Conservation (phyloP, 1,284 basidiomycete species). For the Clitocybe nebularis region DNA sequence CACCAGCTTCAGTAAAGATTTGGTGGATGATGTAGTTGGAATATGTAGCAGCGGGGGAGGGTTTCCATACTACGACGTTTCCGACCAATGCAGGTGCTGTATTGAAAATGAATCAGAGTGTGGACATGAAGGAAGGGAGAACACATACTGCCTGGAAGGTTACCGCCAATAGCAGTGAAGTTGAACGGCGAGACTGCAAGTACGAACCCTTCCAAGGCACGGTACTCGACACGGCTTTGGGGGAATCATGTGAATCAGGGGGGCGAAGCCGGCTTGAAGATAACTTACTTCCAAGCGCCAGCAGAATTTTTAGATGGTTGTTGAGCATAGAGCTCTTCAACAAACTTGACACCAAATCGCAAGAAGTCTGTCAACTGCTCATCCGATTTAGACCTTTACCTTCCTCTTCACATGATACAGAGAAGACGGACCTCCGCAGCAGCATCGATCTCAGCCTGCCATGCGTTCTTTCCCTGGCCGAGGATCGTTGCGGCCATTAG, state of each 20-base stretch:
- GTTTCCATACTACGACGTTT: conserved; percentile 97
- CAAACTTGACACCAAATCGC: conserved; percentile 95
- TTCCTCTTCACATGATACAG: no score
- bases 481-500: conserved; percentile 97
- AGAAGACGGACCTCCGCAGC: conserved; percentile 79
- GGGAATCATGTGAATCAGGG: no score
- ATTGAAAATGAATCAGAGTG: conserved; percentile 6
- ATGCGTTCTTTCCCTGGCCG: conserved; percentile 98
- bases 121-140: neutral
- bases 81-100: conserved; percentile 89
- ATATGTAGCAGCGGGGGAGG: conserved; percentile 92
- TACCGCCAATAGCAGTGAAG: conserved; percentile 96
- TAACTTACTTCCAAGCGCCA: conserved; percentile 90
- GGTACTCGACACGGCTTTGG: conserved; percentile 87
- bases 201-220: conserved; percentile 95
- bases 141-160: conserved; percentile 70
- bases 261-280: no score
- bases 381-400: no score
- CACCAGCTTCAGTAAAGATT: conserved; percentile 90
- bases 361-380: conserved; percentile 87
- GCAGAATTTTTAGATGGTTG: conserved; percentile 87
- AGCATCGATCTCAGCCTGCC: conserved; percentile 99
- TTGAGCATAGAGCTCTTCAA: conserved; percentile 89
- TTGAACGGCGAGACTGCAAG: conserved; percentile 98
- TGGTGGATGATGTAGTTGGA: conserved; percentile 93